Evolutionary conservation across 176 grass and related monocot genomes (phyloP).

Genomic region (Paspalum vaginatum): DNA sequence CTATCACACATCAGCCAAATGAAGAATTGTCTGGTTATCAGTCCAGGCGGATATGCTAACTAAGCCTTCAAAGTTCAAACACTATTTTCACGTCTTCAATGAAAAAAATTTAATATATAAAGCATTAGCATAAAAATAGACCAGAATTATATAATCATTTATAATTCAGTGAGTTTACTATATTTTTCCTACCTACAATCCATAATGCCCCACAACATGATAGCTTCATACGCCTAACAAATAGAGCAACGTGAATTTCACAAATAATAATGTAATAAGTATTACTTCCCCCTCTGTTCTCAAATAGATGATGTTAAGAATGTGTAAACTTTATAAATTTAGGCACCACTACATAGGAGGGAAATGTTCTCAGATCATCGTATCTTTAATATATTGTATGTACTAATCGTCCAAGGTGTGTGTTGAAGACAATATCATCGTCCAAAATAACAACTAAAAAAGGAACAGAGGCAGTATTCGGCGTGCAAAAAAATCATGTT

Average conservation of each 20-base stretch:
- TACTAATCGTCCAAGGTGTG: neutral
- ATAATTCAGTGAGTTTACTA: neutral
- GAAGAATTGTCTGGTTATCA: neutral
- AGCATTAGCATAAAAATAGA: neutral
- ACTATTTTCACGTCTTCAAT: neutral
- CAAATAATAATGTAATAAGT: neutral
- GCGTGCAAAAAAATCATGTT: neutral
- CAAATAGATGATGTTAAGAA: neutral
- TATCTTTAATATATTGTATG: neutral
- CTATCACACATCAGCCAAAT: neutral
- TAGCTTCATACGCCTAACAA: neutral
- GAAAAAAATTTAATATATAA: neutral
- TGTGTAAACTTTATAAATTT: neutral
- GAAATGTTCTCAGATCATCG: neutral
- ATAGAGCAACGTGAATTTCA: neutral
- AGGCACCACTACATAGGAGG: neutral
- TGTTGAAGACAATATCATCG: neutral
- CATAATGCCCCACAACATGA: neutral
- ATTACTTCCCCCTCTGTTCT: neutral
- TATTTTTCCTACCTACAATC: neutral
- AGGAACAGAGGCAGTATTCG: neutral
- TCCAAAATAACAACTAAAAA: neutral
- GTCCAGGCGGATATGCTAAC: neutral
- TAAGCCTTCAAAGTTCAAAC: neutral
- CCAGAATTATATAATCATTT: neutral